Evolutionary conservation across 2,329 filamentous ascomycete genomes (phyloP).

Genomic region (Ophiostoma piceae): DNA sequence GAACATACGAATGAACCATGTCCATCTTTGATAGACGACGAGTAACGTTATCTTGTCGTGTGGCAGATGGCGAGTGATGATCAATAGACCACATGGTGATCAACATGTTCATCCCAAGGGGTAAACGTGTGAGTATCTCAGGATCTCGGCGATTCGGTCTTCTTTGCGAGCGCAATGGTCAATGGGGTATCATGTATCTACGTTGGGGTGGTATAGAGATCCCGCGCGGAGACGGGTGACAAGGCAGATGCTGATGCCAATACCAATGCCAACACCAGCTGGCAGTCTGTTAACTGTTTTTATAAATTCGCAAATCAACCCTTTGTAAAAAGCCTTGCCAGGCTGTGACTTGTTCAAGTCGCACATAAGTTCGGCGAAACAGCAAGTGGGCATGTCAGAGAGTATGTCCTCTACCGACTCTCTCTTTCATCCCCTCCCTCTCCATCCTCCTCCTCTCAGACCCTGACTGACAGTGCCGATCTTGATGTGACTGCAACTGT

Average conservation of each 20-base stretch:
- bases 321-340: background rate
- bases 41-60: background rate
- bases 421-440: background rate
- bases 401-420: background rate
- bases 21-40: background rate
- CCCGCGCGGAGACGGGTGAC: background rate
- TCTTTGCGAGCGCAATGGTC: background rate
- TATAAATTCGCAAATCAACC: background rate
- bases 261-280: background rate
- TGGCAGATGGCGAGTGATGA: background rate
- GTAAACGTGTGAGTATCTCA: background rate
- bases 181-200: background rate
- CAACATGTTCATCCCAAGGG: background rate
- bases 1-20: background rate
- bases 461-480: slow-evolving; percentile 1
- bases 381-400: background rate
- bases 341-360: background rate
- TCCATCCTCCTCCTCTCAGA: background rate
- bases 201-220: background rate
- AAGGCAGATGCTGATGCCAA: background rate
- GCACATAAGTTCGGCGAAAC: background rate
- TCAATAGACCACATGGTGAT: background rate
- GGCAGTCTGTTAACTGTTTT: background rate
- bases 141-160: background rate
- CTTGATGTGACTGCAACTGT: slow-evolving; percentile 5